Base-by-base conservation (phyloP, 1,284 basidiomycete genomes). In the Sphagnurus paluster region DNA sequence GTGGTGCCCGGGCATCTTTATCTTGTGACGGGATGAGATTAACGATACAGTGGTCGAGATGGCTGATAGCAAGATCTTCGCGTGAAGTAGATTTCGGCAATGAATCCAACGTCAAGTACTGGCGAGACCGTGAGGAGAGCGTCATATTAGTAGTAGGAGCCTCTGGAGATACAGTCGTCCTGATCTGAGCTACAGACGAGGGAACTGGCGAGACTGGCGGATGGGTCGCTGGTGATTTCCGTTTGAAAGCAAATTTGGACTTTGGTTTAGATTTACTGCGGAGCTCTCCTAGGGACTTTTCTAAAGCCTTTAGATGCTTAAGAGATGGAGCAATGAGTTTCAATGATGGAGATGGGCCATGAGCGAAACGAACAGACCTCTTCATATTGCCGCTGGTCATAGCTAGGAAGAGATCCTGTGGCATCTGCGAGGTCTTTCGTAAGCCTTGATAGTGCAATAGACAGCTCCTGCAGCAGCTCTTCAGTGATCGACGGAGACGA, bases 351-450 rank as follows among this genome's bases (percentile, higher is more conserved):
- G 20, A 17, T 28, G 26, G 11, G 14, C 10, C 16, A 13, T 20
- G 14, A n/a, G 29, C 16, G 23, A 34, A 42, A 13, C 16, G 17
- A 23, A 71, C 82, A 49, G 55, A 90, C 89, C 54, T 70, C 63
- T 56, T 87, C 84, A 56, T 76, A 87, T 55, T 80, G 80, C 48
- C 82, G 73, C 58, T 87, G 87, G 62, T 90, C 87, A 59, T 88
- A 90, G 32, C 76, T 69, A 4, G 89, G 85, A 30, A 92, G 66
- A 46, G 73, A 79, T 2, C 74, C 70, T 5, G 77, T 79, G 5
- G 81, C 84, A 57, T 81, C 83, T 1, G 74, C 69, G 14, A 90
- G 70, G 16, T 68, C 70, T 55, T 82, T 87, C 30, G 77, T 71
- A 39, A 87, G 63, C 49, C 74, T 75, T 4, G 78, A 74, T 23